Conservation (phyloP, 2,329 filamentous ascomycete species). For the Colletotrichum graminicola region DNA sequence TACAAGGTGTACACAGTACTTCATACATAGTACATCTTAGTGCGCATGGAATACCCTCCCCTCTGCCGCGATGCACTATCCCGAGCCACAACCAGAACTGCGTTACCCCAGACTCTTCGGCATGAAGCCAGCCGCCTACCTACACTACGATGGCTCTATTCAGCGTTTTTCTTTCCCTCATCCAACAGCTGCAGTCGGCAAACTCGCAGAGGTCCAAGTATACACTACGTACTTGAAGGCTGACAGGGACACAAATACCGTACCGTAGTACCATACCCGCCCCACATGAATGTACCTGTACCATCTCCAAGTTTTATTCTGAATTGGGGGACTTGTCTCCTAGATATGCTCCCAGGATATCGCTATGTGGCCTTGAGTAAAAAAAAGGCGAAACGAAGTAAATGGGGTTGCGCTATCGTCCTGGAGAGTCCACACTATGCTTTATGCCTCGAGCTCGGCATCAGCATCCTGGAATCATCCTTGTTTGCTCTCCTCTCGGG, state of each 20-base stretch:
- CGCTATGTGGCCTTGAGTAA: constrained; percentile 1
- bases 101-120: constrained; percentile 19
- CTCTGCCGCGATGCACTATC: constrained; percentile 8
- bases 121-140: background rate
- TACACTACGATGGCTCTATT: background rate
- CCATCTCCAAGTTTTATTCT: constrained; percentile 16
- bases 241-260: background rate
- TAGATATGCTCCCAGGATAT: background rate
- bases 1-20: too few species aligned
- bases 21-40: too few species aligned
- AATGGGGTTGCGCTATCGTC: background rate
- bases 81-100: background rate
- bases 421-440: constrained; percentile 3
- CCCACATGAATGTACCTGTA: background rate
- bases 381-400: background rate
- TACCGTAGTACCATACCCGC: background rate
- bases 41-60: too few species aligned
- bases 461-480: background rate
- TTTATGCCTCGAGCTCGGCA: constrained; percentile 31
- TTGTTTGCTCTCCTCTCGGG: constrained; percentile 14
- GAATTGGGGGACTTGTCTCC: constrained; percentile 9
- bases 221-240: background rate
- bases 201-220: background rate
- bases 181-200: constrained; percentile 1
- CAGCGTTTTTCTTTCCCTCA: background rate